Percentiles rank a stretch among this genome's conserved stretches.
These are phyloP conservation scores for Berberis vulgaris DNA, from an alignment of 164 flowering plant genomes.

Conservation along the genomic window DNA sequence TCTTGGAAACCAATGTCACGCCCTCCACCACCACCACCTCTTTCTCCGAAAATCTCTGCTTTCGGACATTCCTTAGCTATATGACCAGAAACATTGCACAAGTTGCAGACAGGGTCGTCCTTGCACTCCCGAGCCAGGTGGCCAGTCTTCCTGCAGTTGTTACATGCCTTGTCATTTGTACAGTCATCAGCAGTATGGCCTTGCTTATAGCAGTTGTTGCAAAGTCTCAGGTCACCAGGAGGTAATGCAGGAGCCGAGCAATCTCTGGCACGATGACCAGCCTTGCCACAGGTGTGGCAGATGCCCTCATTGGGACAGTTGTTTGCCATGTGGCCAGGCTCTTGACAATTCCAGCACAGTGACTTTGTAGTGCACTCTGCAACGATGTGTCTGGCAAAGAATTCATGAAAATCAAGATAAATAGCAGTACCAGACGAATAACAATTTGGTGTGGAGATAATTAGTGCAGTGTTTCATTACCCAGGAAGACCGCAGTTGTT, in stretches of 20 bases:
- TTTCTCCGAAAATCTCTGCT: slow-evolving; percentile 18
- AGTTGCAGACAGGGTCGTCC: slow-evolving; percentile 50
- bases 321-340: slow-evolving; percentile 47
- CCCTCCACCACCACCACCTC: slow-evolving; percentile 18
- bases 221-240: slow-evolving; percentile 53
- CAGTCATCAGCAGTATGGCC: slow-evolving; percentile 64
- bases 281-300: slow-evolving; percentile 49
- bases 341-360: slow-evolving; percentile 51
- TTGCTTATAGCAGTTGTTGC: slow-evolving; percentile 75
- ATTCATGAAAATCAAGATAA: not conserved
- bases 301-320: slow-evolving; percentile 46
- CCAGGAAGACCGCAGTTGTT: slow-evolving; percentile 62
- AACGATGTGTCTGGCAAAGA: slow-evolving; percentile 36
- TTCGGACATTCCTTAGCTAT: slow-evolving; percentile 44
- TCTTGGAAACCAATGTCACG: slow-evolving; percentile 34
- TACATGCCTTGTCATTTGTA: slow-evolving; percentile 73
- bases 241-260: slow-evolving; percentile 40
- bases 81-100: slow-evolving; percentile 52
- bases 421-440: not conserved
- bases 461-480: slow-evolving; percentile 18
- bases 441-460: too few species aligned
- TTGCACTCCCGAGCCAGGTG: slow-evolving; percentile 49
- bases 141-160: slow-evolving; percentile 66
- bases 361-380: slow-evolving; percentile 45
- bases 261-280: slow-evolving; percentile 55